Evolutionary conservation across 371 early-diverging fungal genomes (phyloP), one percentile per base, ranked within the genome.

Genomic region (Apophysomyces variabilis): DNA sequence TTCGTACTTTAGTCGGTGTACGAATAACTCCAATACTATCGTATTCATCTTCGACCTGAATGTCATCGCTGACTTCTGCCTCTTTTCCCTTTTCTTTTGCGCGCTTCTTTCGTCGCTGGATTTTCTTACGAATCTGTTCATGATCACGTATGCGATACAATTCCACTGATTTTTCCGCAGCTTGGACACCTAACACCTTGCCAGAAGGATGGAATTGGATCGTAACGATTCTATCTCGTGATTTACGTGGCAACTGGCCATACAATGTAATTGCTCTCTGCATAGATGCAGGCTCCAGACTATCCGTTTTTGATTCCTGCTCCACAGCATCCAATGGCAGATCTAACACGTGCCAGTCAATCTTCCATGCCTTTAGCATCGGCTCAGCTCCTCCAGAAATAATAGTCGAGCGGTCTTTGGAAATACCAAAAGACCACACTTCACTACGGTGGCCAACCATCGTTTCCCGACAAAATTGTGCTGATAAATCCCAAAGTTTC

Each of bases 381-480:
- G 88, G 77, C 67, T 97, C 98, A 1, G 90, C 88, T 12, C 94
- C 90, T 65, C 95, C 98, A 1, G 97, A 95, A 16, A 96, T 85
- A 21, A 96, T 75, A 26, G 87, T 69, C 7, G 72, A 82, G 61
- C 84, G 85, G 38, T 89, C 86, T 5, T 80, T 75, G 36, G 83
- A 83, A 14, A 90, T 74, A 12, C 85, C 92, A 73, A 95, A 82
- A 7, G 90, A 84, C 96, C 96, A 97, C 7, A 97, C 92, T 76
- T 98, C 98, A 64, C 89, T 91, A 57, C 95, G 91, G 73, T 98
- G 98, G 8, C 91, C 91, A 3, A 95, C 92, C 39, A 96, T 67
- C 18, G 98, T 99, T 71, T 99, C 96, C 58, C 96, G 90, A 74
- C 99, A 99, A 72, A 93, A 94, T 71, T 91, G 91, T 18, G 94